Conservation (phyloP, 2,329 filamentous ascomycete genomes). For the Calonectria honghensis region DNA sequence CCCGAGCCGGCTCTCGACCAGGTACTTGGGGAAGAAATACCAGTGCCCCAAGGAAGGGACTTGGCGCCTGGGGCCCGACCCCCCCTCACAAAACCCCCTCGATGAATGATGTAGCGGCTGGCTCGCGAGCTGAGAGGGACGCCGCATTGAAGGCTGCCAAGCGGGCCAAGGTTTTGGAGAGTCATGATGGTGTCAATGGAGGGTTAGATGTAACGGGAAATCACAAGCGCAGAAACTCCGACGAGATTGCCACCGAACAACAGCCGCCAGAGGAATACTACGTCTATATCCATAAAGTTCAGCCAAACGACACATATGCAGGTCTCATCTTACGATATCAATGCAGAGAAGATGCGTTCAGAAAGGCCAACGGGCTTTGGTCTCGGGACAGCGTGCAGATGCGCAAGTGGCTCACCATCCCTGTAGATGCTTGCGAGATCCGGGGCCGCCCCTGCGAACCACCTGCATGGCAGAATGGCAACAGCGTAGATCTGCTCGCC, state of each 20-base stretch:
- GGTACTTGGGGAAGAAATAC: constrained; percentile 47
- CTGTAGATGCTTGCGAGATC: constrained; percentile 90
- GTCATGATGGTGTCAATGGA: constrained; percentile 76
- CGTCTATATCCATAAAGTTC: constrained; percentile 92
- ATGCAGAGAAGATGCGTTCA: constrained; percentile 87
- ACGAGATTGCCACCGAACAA: constrained; percentile 72
- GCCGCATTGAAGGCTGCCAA: constrained; percentile 73
- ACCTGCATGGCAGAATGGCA: constrained; percentile 64
- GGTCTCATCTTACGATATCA: constrained; percentile 93
- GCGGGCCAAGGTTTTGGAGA: constrained; percentile 77
- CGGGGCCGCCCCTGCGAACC: constrained; percentile 83
- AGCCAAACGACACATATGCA: constrained; percentile 89
- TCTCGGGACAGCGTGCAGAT: constrained; percentile 92
- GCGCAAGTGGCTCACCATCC: constrained; percentile 86
- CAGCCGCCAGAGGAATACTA: constrained; percentile 83
- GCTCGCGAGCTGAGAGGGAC: constrained; percentile 72
- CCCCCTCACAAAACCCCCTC: constrained; percentile 64
- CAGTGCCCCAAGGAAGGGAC: constrained; percentile 43
- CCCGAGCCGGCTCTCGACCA: constrained; percentile 48
- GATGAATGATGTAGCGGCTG: constrained; percentile 71
- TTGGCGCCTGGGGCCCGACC: constrained; percentile 69
- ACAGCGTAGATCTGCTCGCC: constrained; percentile 71
- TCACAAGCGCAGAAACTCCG: constrained; percentile 81
- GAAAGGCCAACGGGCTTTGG: constrained; percentile 95
- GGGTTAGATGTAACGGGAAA: constrained; percentile 73